These are phyloP conservation scores for Melanomma pulvis-pyrius DNA, from an alignment of 495 filamentous ascomycete species.

Conservation along the genomic window DNA sequence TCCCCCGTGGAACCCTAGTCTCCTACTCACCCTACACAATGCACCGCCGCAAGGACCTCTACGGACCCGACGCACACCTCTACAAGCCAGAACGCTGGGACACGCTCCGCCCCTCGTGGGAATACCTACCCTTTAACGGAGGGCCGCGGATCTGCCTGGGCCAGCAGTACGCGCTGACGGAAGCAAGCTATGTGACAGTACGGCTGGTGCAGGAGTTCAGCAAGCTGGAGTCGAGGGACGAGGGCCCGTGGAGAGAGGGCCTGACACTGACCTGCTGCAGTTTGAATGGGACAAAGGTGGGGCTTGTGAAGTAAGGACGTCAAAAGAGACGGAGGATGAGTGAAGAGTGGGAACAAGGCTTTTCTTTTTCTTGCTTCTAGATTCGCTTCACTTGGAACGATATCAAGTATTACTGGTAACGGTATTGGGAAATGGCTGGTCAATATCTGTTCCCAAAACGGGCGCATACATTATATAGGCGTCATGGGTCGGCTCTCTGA, in stretches of 20 bases:
- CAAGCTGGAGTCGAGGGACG: slow-evolving; percentile 47
- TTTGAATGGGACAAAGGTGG: slow-evolving; percentile 32
- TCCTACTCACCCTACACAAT: slow-evolving; percentile 53
- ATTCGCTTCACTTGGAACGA: no score
- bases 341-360: neutral
- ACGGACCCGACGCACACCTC: slow-evolving; percentile 46
- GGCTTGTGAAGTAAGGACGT: neutral
- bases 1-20: slow-evolving; percentile 49
- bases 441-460: no score
- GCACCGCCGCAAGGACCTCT: slow-evolving; percentile 58
- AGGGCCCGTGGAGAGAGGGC: slow-evolving; percentile 29
- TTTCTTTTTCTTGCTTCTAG: no score
- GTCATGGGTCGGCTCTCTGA: no score
- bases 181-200: slow-evolving; percentile 44
- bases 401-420: no score
- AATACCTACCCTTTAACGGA: slow-evolving; percentile 50
- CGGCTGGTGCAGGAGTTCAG: slow-evolving; percentile 50
- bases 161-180: slow-evolving; percentile 47
- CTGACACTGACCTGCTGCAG: slow-evolving; percentile 42
- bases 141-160: slow-evolving; percentile 47
- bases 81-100: slow-evolving; percentile 49
- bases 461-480: no score
- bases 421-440: no score
- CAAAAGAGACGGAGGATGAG: neutral
- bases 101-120: slow-evolving; percentile 42